Percentiles rank a stretch among this genome's conserved stretches.
Evolutionary conservation across 768 basidiomycete genomes (phyloP).

Genomic region (Kockovaella imperatae): DNA sequence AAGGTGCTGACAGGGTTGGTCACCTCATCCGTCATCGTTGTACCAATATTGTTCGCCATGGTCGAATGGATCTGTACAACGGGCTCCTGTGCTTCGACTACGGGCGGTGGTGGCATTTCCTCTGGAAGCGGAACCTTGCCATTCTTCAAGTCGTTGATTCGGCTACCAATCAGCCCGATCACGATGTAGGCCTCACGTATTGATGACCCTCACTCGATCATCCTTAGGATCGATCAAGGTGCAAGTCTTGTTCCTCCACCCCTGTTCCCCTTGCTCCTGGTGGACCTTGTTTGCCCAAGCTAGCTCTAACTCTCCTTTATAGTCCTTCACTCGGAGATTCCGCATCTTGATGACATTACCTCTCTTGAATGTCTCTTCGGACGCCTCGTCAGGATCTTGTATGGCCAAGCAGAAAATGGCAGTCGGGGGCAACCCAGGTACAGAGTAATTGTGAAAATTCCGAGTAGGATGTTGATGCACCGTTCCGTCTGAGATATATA

Average conservation of each 20-base stretch:
- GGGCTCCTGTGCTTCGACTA: neutral
- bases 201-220: constrained; percentile 18
- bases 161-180: constrained; percentile 8
- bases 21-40: constrained; percentile 8
- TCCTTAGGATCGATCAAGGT: constrained; percentile 7
- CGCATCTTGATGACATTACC: constrained; percentile 18
- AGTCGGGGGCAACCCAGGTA: constrained; percentile 5
- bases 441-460: constrained; percentile 20
- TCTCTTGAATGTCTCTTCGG: neutral
- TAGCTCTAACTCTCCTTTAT: constrained; percentile 21
- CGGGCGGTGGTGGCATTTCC: neutral
- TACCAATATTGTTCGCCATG: constrained; percentile 11
- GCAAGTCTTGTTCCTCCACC: constrained; percentile 10
- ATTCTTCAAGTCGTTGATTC: constrained; percentile 13
- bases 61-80: neutral
- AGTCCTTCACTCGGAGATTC: constrained; percentile 22
- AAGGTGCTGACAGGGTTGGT: constrained; percentile 18
- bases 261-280: constrained; percentile 10
- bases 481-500: constrained; percentile 35
- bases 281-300: constrained; percentile 23
- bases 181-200: constrained; percentile 10
- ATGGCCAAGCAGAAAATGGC: constrained; percentile 21
- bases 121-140: constrained; percentile 3
- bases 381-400: constrained; percentile 3
- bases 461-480: neutral